Base-by-base conservation (phyloP, 371 early-diverging fungal species). In the Mucor racemosus region DNA sequence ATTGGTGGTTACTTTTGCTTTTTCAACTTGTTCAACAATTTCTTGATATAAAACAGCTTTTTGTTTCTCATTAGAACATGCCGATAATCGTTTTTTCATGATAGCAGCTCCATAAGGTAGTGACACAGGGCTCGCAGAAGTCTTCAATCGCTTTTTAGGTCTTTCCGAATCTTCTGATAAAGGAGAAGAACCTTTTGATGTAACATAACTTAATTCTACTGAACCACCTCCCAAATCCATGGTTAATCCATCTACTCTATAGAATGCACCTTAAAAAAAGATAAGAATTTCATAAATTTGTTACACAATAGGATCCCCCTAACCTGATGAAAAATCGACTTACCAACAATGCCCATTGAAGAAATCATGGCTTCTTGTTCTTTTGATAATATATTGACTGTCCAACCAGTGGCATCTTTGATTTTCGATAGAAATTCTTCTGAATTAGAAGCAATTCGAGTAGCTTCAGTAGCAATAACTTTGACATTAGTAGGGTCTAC, bases 151-250 rank as follows among this genome's bases (percentile, higher is more conserved):
- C 46, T 65, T 70, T 13, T 34, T 53, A 8, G 71, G 65, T 61
- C 65, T 60, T 46, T 54, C 35, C 26, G 33, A 33, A 4, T 46
- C 55, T 42, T 74, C 56, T 19, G 69, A 17, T 17, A 83, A 70
- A 1, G 34, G 34, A 21, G 57, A 58, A 26, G 21, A 21, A 0
- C 15, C 8, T 59, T 46, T 26, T 55, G 65, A 65, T 46, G 69
- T 61, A 1, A 86, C 78, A 36, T 81, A 82, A 53, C 80, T 86
- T 39, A 81, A 64, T 62, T 86, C 84, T 1, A 84, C 77, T 11
- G 81, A 81, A 41, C 86, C 86, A 13, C 86, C 86, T 8, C 86
- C 86, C 15, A 86, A 72, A 69, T 86, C 86, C 83, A 86, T 81
- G 13, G 81, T 83, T 21, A 86, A 63, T 8, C 86, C 86, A 53